phyloP scores from a whole-genome alignment of 148 eudicot genomes.

The Amaranthus cruentus region DNA sequence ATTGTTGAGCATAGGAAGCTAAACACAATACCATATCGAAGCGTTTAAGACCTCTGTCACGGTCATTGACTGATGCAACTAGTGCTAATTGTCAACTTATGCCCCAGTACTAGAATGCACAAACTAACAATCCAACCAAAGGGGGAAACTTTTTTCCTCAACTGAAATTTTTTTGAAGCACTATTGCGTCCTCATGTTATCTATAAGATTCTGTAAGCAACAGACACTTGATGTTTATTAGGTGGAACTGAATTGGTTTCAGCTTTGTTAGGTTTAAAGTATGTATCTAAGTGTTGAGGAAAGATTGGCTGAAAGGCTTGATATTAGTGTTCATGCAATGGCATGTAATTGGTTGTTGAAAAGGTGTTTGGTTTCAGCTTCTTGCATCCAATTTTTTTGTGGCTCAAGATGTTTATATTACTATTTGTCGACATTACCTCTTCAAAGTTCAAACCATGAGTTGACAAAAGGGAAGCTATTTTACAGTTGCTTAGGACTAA shows the following conservation, averaged over 20 bases:
- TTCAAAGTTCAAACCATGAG: too few species aligned
- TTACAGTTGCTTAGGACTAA: too few species aligned
- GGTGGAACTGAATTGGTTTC: not conserved
- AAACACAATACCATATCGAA: not conserved
- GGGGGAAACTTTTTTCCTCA: not conserved
- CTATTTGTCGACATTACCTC: too few species aligned
- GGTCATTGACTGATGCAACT: not conserved
- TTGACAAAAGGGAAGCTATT: too few species aligned
- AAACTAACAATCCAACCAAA: not conserved
- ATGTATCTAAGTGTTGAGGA: not conserved
- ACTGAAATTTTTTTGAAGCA: too few species aligned
- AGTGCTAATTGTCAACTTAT: not conserved
- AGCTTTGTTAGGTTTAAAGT: not conserved
- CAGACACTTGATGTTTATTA: slow-evolving; percentile 3
- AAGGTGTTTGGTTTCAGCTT: too few species aligned
- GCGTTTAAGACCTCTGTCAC: not conserved
- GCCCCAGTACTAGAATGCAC: not conserved
- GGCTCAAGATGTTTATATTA: too few species aligned
- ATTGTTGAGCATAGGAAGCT: not conserved
- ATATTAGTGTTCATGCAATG: too few species aligned
- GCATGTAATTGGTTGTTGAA: too few species aligned
- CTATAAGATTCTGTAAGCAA: not conserved
- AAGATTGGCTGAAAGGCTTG: too few species aligned
- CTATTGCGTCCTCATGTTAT: not conserved
- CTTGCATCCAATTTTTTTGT: too few species aligned